Base-by-base conservation (phyloP, 1,284 basidiomycete species). In the Leccinum colubrinum region DNA sequence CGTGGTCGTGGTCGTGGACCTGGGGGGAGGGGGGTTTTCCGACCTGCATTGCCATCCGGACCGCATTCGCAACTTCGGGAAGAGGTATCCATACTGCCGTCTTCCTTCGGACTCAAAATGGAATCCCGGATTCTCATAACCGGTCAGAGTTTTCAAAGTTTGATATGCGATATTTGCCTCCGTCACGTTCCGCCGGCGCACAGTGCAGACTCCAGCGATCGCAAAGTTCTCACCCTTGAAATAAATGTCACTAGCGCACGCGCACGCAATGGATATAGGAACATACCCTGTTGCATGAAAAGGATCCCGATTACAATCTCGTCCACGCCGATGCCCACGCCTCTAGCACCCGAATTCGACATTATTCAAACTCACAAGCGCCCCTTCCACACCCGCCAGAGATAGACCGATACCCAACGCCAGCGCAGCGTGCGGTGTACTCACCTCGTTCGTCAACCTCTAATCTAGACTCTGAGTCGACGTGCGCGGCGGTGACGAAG, bases 311-410 rank as follows among this genome's bases (percentile, higher is more conserved):
- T n/a, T 15, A 41, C 39, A 41, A 41, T 33, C 33, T 33, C 33
- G 33, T 41, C 15, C 15, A 5, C 4, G 41, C 41, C 43, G 0
- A 12, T 46, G 43, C 17, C 43, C 43, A 46, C 9, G 11, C 6
- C n/a, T 9, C n/a, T n/a, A 41, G 41, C n/a, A 0, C n/a, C 41
- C 41, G 12, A 25, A 25, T 25, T 17, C 46, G 46, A 48, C 17
- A 48, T 9, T 22, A 14, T 20, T 2, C 12, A 6, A 6, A 4
- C 51, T 73, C 67, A 88, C n/a, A 87, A 73, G 41, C 76, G 76
- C 2, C 81, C 82, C 61, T 76, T 81, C 90, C 88, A 91, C 41
- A 76, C 75, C 56, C 77, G 78, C 88, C 87, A 90, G 33, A 92
- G 72, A 35, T 83, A 70, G 14, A 81, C 46, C 54, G 81, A 80